A percentile compares a stretch with the other conserved stretches of the same genome.
phyloP scores from a whole-genome alignment of 805 yeast species.

The Kuraishia floccosa region DNA sequence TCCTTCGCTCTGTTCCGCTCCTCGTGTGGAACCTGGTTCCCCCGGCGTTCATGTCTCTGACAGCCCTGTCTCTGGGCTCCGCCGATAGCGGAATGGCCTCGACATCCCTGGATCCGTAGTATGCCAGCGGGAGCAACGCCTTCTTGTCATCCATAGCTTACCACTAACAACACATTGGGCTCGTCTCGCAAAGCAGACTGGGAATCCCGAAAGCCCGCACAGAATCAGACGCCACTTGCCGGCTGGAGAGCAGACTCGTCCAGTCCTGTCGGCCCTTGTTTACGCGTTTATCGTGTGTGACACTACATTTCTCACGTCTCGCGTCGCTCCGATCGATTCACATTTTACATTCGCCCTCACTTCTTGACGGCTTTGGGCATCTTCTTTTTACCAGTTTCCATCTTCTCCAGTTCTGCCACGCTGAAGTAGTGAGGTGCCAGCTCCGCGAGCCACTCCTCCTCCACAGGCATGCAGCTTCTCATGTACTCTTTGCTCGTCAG shows the following conservation, averaged over 20 bases:
- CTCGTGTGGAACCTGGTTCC: constrained; percentile 29
- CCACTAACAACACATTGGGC: too few species aligned
- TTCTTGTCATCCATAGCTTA: constrained; percentile 2
- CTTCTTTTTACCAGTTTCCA: constrained; percentile 4
- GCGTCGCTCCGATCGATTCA: not conserved
- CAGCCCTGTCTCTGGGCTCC: constrained; percentile 26
- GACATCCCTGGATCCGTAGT: constrained; percentile 23
- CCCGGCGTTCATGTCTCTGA: constrained; percentile 30
- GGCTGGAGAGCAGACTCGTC: too few species aligned
- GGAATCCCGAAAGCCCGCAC: too few species aligned
- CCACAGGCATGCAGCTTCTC: constrained; percentile 66
- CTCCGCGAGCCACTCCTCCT: constrained; percentile 63
- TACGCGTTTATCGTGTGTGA: not conserved
- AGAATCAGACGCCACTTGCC: too few species aligned
- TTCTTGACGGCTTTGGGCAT: constrained; percentile 3
- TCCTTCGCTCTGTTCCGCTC: too few species aligned
- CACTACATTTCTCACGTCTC: not conserved
- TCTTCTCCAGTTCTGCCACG: constrained; percentile 6
- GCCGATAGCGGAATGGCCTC: constrained; percentile 19
- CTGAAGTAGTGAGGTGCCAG: constrained; percentile 54
- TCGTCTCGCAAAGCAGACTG: too few species aligned
- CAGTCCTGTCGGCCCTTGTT: too few species aligned
- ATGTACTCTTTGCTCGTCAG: constrained; percentile 82
- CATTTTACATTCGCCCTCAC: not conserved
- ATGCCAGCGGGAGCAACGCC: constrained; percentile 37